Evolutionary conservation across 2,329 filamentous ascomycete species (phyloP).

Genomic region (Ceratocystis eucalypticola): DNA sequence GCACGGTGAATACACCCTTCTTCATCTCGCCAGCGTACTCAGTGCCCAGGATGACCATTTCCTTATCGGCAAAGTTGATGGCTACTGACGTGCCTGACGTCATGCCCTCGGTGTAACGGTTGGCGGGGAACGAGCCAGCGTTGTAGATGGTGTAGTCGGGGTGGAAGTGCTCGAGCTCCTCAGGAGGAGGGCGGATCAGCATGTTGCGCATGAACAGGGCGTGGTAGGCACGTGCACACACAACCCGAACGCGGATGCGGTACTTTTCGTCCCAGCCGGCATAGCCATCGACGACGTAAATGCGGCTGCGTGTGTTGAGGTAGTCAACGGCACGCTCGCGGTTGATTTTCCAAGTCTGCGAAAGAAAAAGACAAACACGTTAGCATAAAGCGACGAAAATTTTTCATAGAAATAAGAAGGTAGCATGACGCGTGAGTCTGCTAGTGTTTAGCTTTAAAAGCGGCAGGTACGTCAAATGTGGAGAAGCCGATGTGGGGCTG

Average conservation of each 20-base stretch:
- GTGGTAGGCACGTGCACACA: constrained; percentile 98
- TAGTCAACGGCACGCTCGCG: constrained; percentile 97
- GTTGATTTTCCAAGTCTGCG: constrained; percentile 98
- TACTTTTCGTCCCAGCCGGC: constrained; percentile 99
- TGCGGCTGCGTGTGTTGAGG: constrained; percentile 95
- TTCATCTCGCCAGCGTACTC: constrained; percentile 98
- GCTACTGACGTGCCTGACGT: constrained; percentile 94
- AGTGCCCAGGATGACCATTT: constrained; percentile 99
- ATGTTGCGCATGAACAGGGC: constrained; percentile 99
- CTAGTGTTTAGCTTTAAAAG: background rate
- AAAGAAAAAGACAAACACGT: constrained; percentile 15
- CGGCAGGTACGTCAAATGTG: constrained; percentile 16
- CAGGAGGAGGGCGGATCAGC: constrained; percentile 83
- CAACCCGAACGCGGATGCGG: constrained; percentile 90
- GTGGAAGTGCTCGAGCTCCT: constrained; percentile 95
- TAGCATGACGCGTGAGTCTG: background rate
- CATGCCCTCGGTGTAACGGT: constrained; percentile 96
- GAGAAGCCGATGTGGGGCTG: constrained; percentile 7
- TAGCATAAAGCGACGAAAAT: background rate
- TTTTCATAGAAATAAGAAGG: background rate
- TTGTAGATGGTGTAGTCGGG: constrained; percentile 99
- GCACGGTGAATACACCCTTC: constrained; percentile 95
- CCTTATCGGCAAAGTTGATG: constrained; percentile 98
- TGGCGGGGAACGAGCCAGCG: constrained; percentile 93
- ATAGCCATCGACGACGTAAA: constrained; percentile 95